These are phyloP conservation scores for Lecanicillium sp. DNA, from an alignment of 2,329 filamentous ascomycete species.

Conservation along the genomic window DNA sequence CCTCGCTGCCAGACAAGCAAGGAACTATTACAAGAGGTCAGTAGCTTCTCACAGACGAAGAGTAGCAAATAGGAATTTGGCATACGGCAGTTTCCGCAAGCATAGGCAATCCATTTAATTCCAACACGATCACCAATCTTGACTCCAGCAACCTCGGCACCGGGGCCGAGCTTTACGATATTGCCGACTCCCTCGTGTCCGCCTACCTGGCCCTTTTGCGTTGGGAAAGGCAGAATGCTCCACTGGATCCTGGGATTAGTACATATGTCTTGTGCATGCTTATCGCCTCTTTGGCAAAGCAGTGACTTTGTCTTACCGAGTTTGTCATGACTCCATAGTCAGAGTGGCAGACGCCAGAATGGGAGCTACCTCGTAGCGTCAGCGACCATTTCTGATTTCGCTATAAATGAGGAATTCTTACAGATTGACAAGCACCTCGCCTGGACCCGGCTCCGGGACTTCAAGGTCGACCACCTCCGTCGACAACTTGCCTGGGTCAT, in stretches of 20 bases:
- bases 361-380: conserved; percentile 9
- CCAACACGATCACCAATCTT: conserved; percentile 62
- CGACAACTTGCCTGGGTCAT: conserved; percentile 17
- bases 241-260: neutral
- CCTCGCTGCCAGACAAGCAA: conserved; percentile 10
- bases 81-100: conserved; percentile 40
- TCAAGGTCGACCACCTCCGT: conserved; percentile 17
- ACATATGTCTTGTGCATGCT: too few relatives aligned
- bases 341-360: conserved; percentile 19
- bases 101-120: conserved; percentile 57
- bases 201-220: conserved; percentile 31
- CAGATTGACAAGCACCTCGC: conserved; percentile 17
- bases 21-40: neutral
- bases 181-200: conserved; percentile 62
- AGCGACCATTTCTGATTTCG: neutral
- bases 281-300: neutral
- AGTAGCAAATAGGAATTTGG: neutral
- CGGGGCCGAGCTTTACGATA: conserved; percentile 56
- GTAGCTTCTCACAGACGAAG: neutral
- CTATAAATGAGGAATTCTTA: conserved; percentile 5
- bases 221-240: conserved; percentile 6
- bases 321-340: conserved; percentile 12
- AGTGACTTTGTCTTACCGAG: conserved; percentile 2
- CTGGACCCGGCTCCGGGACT: conserved; percentile 15
- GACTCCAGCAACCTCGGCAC: conserved; percentile 43